Percentiles rank a stretch among this genome's conserved stretches.
Conservation (phyloP, 2,329 filamentous ascomycete species). For the Nothomitra cinnamomea region DNA sequence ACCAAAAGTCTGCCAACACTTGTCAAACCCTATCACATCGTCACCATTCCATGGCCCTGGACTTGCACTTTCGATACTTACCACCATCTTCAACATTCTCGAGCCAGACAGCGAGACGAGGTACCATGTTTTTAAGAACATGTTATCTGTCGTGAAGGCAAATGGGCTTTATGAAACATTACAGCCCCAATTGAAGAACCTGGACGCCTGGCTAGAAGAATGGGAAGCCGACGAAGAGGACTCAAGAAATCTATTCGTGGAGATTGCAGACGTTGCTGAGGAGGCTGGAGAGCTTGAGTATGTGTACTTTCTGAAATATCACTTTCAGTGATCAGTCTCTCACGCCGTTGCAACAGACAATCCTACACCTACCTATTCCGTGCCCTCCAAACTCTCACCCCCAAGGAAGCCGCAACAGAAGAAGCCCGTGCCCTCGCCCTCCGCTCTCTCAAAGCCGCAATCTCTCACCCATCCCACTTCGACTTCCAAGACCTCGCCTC, state of each 20-base stretch:
- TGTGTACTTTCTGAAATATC: conserved; percentile 24
- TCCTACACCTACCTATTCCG: conserved; percentile 53
- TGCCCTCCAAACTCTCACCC: conserved; percentile 61
- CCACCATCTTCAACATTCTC: conserved; percentile 93
- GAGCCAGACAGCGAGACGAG: conserved; percentile 58
- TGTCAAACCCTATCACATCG: conserved; percentile 69
- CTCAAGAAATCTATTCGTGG: conserved; percentile 67
- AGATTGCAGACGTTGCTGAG: conserved; percentile 63
- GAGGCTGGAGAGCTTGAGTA: conserved; percentile 63
- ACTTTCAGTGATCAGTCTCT: conserved; percentile 40
- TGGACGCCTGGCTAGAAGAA: conserved; percentile 63
- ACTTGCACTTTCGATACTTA: conserved; percentile 76
- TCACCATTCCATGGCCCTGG: conserved; percentile 73
- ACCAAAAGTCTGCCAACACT: conserved; percentile 73
- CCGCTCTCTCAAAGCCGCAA: conserved; percentile 48
- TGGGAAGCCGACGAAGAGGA: conserved; percentile 77
- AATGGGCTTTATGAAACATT: conserved; percentile 68
- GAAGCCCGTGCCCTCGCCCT: conserved; percentile 43
- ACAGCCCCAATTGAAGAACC: conserved; percentile 63
- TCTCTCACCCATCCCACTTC: conserved; percentile 47
- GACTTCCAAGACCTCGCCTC: conserved; percentile 57
- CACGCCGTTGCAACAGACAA: conserved; percentile 32
- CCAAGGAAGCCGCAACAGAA: conserved; percentile 33
- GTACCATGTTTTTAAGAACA: conserved; percentile 79
- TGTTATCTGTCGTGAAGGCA: conserved; percentile 64